phyloP scores from a whole-genome alignment of 495 filamentous ascomycete species.

The Cairneyella variabilis region DNA sequence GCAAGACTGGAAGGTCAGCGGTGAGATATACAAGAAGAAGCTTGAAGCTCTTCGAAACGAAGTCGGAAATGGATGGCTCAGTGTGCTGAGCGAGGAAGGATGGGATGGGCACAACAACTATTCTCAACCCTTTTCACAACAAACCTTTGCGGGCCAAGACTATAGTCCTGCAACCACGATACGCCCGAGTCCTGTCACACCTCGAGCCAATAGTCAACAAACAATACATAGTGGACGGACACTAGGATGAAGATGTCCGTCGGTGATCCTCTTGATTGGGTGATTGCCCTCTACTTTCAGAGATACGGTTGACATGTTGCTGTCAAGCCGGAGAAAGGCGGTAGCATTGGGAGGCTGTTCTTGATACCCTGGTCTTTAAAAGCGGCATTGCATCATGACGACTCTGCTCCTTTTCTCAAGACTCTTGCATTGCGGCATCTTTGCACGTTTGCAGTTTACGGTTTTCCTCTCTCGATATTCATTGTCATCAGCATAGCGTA shows the following conservation, averaged over 20 bases:
- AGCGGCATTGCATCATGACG: conserved; percentile 39
- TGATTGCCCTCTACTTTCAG: conserved; percentile 1
- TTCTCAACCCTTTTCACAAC: no score
- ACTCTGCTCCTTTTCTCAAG: conserved; percentile 42
- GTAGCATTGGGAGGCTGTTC: conserved; percentile 17
- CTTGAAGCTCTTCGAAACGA: conserved; percentile 81
- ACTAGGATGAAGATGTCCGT: conserved; percentile 34
- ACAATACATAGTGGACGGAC: conserved; percentile 47
- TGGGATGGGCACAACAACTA: conserved; percentile 37
- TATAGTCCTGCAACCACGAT: conserved; percentile 33
- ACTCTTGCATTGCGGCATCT: conserved; percentile 30
- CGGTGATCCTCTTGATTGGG: conserved; percentile 2
- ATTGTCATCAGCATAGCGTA: conserved; percentile 24
- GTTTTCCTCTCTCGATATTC: conserved; percentile 27
- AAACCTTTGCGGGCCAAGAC: conserved; percentile 26
- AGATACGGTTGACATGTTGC: neutral
- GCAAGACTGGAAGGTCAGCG: conserved; percentile 62
- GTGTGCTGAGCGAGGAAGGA: conserved; percentile 76
- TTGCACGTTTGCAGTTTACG: conserved; percentile 30
- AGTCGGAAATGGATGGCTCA: conserved; percentile 80
- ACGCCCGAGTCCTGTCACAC: conserved; percentile 36
- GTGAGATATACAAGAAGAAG: conserved; percentile 78
- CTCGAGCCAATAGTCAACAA: conserved; percentile 43
- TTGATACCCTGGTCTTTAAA: conserved; percentile 28
- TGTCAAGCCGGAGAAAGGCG: conserved; percentile 3